phyloP scores from a whole-genome alignment of 2,329 filamentous ascomycete genomes.

The Ophiostoma piceae region DNA sequence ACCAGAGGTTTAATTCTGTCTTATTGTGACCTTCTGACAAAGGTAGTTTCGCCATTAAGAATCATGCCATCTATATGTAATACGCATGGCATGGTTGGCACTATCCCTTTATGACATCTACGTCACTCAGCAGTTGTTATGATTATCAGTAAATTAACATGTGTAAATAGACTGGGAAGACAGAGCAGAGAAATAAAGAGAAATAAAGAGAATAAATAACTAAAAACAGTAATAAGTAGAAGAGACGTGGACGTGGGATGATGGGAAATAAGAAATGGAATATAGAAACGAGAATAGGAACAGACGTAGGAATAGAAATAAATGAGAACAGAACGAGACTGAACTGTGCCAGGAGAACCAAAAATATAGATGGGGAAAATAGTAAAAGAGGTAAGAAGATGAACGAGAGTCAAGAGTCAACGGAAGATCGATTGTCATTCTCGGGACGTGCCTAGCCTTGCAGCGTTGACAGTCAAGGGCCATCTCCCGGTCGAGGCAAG shows the following conservation, averaged over 20 bases:
- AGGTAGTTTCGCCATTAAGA: too few relatives aligned
- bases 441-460: conserved; percentile 6
- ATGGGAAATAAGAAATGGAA: conserved; percentile 6
- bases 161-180: background rate
- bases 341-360: background rate
- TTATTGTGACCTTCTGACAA: too few relatives aligned
- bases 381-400: background rate
- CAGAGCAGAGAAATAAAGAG: background rate
- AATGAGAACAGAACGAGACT: background rate
- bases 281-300: background rate
- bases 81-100: too few relatives aligned
- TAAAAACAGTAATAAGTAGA: background rate
- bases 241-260: background rate
- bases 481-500: background rate
- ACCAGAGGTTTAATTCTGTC: too few relatives aligned
- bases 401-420: background rate
- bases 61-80: too few relatives aligned
- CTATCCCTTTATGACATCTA: background rate
- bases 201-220: conserved; percentile 3
- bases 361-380: background rate
- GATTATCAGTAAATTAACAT: background rate
- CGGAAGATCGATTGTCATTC: background rate
- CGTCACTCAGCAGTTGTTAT: background rate
- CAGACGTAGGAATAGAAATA: background rate
- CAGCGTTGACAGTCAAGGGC: background rate